Conservation (phyloP, 768 basidiomycete species). For the Fistulinella prunicolor region DNA sequence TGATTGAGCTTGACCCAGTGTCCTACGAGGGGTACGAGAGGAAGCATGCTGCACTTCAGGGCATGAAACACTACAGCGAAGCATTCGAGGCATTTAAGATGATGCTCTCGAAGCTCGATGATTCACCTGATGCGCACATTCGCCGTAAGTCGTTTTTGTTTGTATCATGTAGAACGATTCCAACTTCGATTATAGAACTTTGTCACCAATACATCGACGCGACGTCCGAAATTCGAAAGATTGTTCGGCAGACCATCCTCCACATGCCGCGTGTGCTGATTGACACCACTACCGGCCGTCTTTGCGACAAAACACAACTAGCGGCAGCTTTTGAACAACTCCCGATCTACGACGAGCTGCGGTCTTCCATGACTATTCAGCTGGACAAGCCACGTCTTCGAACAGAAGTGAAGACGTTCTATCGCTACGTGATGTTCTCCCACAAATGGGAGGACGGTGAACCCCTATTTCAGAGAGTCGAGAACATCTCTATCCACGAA, state of each 20-base stretch:
- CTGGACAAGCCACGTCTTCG: neutral
- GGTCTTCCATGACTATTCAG: neutral
- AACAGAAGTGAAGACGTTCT: neutral
- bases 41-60: neutral
- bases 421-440: neutral
- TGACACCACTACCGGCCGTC: conserved; percentile 1
- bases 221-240: neutral
- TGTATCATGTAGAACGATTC: neutral
- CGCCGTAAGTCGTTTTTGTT: neutral
- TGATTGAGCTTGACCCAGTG: neutral
- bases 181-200: neutral
- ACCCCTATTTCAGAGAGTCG: neutral
- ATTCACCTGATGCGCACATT: neutral
- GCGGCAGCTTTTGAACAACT: neutral
- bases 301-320: neutral
- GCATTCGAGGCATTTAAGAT: neutral
- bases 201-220: neutral
- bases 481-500: neutral
- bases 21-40: neutral
- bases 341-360: neutral
- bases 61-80: neutral
- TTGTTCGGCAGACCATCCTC: neutral
- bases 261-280: conserved; percentile 3
- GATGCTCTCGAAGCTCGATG: neutral
- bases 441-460: neutral